phyloP scores from a whole-genome alignment of 805 yeast species.

The Sugiyamaella mastotermitis region DNA sequence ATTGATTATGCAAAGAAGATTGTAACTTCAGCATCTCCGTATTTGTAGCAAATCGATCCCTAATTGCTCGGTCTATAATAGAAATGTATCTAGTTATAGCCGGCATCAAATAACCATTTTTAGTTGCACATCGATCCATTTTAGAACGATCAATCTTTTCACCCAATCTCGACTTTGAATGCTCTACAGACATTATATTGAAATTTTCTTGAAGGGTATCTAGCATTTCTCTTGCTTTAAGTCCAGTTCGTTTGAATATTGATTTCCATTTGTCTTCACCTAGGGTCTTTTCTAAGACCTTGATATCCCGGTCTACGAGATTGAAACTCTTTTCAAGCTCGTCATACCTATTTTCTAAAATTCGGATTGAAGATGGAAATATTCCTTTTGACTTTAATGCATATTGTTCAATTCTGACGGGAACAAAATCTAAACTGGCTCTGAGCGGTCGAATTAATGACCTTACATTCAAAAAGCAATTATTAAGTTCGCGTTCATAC shows the following conservation, averaged over 20 bases:
- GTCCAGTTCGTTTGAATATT: constrained; percentile 16
- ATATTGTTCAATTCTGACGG: constrained; percentile 20
- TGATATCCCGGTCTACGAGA: constrained; percentile 10
- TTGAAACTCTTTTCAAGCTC: constrained; percentile 14
- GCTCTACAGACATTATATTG: constrained; percentile 5
- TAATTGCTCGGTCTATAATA: constrained; percentile 17
- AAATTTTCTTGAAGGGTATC: constrained; percentile 14
- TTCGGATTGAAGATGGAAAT: constrained; percentile 19
- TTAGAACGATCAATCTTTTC: background rate
- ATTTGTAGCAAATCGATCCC: constrained; percentile 12
- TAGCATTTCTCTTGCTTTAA: constrained; percentile 15
- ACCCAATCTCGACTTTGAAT: background rate
- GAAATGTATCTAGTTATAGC: constrained; percentile 13
- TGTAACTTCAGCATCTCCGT: constrained; percentile 13
- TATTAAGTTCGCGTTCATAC: constrained; percentile 16
- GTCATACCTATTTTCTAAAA: constrained; percentile 13
- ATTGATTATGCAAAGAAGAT: constrained; percentile 12
- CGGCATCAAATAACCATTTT: constrained; percentile 15
- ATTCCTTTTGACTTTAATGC: constrained; percentile 11
- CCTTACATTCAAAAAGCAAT: constrained; percentile 14
- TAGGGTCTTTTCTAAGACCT: constrained; percentile 17
- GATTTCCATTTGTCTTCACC: constrained; percentile 19
- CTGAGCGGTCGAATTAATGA: constrained; percentile 18
- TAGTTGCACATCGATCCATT: constrained; percentile 12
- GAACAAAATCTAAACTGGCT: constrained; percentile 21